Percentiles rank a stretch among this genome's conserved stretches.
These are phyloP conservation scores for Rhizopus stolonifer DNA, from an alignment of 371 early-diverging fungal genomes.

Conservation along the genomic window DNA sequence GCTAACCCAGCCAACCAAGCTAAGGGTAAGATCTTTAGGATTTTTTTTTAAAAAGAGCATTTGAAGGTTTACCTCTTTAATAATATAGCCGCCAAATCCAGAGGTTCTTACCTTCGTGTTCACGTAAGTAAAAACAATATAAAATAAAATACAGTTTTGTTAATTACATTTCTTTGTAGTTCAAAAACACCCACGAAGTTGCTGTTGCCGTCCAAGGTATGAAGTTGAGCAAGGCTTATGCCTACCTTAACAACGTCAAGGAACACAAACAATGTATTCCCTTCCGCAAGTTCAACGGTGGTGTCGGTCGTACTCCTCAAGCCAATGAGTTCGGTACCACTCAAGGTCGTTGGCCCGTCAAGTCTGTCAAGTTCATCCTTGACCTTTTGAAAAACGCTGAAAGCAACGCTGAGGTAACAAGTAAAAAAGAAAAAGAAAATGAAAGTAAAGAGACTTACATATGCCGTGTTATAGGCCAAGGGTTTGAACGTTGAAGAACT, in stretches of 20 bases:
- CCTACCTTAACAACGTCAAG: conserved; percentile 93
- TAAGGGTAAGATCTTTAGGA: conserved; percentile 57
- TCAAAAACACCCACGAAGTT: conserved; percentile 98
- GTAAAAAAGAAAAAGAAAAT: neutral
- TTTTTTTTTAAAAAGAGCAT: neutral
- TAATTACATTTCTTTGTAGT: conserved; percentile 31
- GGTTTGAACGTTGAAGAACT: conserved; percentile 86
- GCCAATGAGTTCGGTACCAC: conserved; percentile 90
- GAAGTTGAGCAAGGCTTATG: conserved; percentile 92
- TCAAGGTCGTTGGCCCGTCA: conserved; percentile 98
- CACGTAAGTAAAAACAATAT: conserved; percentile 55
- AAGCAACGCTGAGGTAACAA: conserved; percentile 85
- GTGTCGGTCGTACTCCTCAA: conserved; percentile 96
- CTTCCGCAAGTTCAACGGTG: conserved; percentile 95
- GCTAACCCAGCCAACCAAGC: conserved; percentile 54
- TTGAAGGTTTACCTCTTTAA: conserved; percentile 4
- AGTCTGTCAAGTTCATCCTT: conserved; percentile 89
- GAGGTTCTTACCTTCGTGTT: conserved; percentile 96
- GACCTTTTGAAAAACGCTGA: conserved; percentile 95
- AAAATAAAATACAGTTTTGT: neutral
- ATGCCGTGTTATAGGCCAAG: conserved; percentile 69
- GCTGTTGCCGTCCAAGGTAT: conserved; percentile 94
- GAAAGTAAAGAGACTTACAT: neutral
- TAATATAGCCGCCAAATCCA: conserved; percentile 83
- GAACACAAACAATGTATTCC: conserved; percentile 97